A percentile compares a stretch with the other conserved stretches of the same genome.
phyloP scores from a whole-genome alignment of 306 rosid species.

The Prunus mira region DNA sequence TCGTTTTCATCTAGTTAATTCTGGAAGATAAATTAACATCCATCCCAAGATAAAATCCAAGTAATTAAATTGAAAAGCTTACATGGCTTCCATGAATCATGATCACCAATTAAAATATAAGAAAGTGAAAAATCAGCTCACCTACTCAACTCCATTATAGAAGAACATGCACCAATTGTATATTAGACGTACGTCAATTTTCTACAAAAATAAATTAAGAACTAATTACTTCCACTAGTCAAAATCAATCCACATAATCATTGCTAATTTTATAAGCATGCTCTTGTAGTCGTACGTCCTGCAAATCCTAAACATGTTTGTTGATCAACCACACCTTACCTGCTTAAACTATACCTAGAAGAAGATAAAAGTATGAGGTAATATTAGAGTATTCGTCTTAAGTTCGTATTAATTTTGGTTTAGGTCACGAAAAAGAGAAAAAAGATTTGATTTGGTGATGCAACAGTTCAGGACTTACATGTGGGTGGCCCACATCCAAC shows the following conservation, averaged over 20 bases:
- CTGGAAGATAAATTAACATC: too few species aligned
- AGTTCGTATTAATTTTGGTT: background rate
- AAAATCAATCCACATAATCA: background rate
- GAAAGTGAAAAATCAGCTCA: constrained; percentile 9
- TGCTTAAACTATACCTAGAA: background rate
- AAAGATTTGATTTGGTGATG: background rate
- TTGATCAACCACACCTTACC: constrained; percentile 53
- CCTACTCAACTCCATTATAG: constrained; percentile 6
- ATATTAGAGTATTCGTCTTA: background rate
- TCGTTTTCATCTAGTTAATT: too few species aligned
- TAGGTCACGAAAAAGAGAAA: background rate
- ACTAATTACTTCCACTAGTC: background rate
- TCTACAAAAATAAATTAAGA: background rate
- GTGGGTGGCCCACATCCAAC: background rate
- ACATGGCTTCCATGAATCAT: background rate
- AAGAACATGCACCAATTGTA: background rate
- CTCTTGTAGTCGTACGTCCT: constrained; percentile 3
- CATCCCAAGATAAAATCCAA: too few species aligned
- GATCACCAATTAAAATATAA: background rate
- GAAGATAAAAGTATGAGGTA: background rate
- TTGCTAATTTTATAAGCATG: constrained; percentile 15
- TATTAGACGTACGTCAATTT: background rate
- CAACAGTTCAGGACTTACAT: background rate
- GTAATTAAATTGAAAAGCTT: background rate
- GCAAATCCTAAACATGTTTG: constrained; percentile 30